These are phyloP conservation scores for Ceratocystis albifundus DNA, from an alignment of 2,329 filamentous ascomycete species.

Conservation along the genomic window DNA sequence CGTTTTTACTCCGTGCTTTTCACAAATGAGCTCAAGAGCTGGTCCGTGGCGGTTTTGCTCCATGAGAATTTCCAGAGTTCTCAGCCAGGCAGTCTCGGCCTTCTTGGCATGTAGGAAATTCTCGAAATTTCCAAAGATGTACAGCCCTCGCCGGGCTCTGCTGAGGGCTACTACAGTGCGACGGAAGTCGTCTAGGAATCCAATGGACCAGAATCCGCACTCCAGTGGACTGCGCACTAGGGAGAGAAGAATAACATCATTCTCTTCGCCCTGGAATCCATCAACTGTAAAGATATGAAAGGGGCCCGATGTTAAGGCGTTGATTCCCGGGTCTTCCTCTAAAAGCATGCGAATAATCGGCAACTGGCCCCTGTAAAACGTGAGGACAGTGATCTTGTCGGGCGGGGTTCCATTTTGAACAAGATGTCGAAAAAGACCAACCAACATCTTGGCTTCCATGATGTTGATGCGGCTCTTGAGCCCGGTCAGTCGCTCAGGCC, in stretches of 20 bases:
- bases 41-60: constrained; percentile 37
- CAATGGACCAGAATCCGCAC: constrained; percentile 39
- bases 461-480: constrained; percentile 57
- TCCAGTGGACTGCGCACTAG: constrained; percentile 58
- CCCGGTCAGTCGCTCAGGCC: constrained; percentile 51
- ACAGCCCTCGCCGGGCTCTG: constrained; percentile 67
- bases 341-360: constrained; percentile 48
- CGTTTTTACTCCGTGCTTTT: not conserved
- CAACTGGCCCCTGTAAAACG: constrained; percentile 79
- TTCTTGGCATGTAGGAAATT: constrained; percentile 40
- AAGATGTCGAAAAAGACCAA: constrained; percentile 60
- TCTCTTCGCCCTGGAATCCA: constrained; percentile 84
- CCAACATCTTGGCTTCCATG: constrained; percentile 65
- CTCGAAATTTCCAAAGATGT: constrained; percentile 67
- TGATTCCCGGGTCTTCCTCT: constrained; percentile 28
- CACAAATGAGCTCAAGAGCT: not conserved
- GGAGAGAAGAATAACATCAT: constrained; percentile 69
- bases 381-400: constrained; percentile 62
- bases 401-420: constrained; percentile 51
- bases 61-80: not conserved
- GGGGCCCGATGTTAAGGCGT: constrained; percentile 25
- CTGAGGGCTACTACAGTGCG: constrained; percentile 49
- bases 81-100: constrained; percentile 32
- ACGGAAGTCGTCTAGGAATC: constrained; percentile 58
- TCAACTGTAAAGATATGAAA: constrained; percentile 68